Evolutionary conservation across 352 stramenopile genomes (phyloP), one percentile per base, ranked within the genome.

Genomic region (Achlya hypogyna): DNA sequence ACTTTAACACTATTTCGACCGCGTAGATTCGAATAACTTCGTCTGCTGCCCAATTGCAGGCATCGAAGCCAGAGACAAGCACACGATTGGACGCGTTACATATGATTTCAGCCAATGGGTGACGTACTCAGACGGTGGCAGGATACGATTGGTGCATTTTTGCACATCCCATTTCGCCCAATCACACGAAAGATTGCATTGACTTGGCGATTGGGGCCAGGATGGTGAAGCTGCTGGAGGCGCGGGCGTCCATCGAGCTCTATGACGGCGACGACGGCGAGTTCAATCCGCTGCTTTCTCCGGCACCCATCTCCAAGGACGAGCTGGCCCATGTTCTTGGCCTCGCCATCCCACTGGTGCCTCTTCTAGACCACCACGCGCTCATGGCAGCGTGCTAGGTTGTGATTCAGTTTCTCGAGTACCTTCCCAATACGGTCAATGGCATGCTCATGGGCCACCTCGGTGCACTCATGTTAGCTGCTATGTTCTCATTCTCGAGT

Each of bases 201-300:
- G 49, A 56, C 31, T 56, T 56, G 2, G 49, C 8, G 8, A 22
- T 56, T 56, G 49, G 31, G 25, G 25, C 31, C 12, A 56, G 49
- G 12, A 31, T 38, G 49, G 25, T n/a, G 49, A 56, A 3, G 31
- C 31, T 56, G 10, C 49, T 12, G 2, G 49, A 56, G 4, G 49
- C 49, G 12, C 49, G 49, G 10, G 49, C 49, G 25, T 56, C 49
- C 25, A 56, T 56, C 8, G 49, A 56, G 49, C 49, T 56, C 31
- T 56, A 56, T 20, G 49, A 56, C 12, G 49, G n/a, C 25, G 49
- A 56, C 25, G 49, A 56, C 31, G 25, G 34, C 12, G 60, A 67
- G 34, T 67, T 67, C 51, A n/a, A 67, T 10, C 60, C 60, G 45
- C 51, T 67, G 16, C 51, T 67, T n/a, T 67, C 60, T 29, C 60